Evolutionary conservation across 2,329 filamentous ascomycete species (phyloP), one percentile per base, ranked within the genome.

Genomic region (Ophiostoma ips): DNA sequence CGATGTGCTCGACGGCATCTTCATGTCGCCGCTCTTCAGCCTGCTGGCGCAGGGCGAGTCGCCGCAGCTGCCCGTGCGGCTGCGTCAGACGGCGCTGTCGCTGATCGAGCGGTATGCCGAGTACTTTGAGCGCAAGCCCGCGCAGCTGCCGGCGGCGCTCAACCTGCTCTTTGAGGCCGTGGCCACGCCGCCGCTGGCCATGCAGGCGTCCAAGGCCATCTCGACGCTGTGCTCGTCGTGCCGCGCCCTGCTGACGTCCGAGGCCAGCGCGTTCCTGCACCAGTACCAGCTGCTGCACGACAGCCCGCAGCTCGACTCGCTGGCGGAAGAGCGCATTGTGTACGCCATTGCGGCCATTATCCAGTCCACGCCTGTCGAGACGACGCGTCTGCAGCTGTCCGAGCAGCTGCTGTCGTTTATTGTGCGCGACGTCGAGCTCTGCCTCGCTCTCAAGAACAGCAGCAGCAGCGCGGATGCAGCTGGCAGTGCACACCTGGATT

Each of bases 281-380:
- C 81, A 88, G 59, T 90, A 88, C 60, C 69, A 76, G 51, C 69
- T 71, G n/a, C 75, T 89, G 47, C 68, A 76, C n/a, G 65, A 65
- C 19, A 71, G 71, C 47, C 66, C 68, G n/a, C 75, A 74, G 8
- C 68, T 85, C 10, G 83, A 89, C 55, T 76, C 76, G 36, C 68
- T 80, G 49, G 81, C 81, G 1, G 85, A 85, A 59, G 84, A 89
- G 59, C 79, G 78, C 57, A 76, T 90, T 1, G 71, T 87, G 5
- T 79, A 83, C 37, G 85, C 79, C 2, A 84, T 92, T 55, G 77
- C 84, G 9, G 80, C 79, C 9, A 81, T 92, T 40, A 75, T 88
- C 30, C 84, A 92, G 63, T 83, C 84, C 9, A 70, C 87, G 10
- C 67, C 76, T 1, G 72, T 77, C 2, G 72, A 81, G 46, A 64